Evolutionary conservation across 371 early-diverging fungal genomes (phyloP).

Genomic region (Lichtheimia hyalospora): DNA sequence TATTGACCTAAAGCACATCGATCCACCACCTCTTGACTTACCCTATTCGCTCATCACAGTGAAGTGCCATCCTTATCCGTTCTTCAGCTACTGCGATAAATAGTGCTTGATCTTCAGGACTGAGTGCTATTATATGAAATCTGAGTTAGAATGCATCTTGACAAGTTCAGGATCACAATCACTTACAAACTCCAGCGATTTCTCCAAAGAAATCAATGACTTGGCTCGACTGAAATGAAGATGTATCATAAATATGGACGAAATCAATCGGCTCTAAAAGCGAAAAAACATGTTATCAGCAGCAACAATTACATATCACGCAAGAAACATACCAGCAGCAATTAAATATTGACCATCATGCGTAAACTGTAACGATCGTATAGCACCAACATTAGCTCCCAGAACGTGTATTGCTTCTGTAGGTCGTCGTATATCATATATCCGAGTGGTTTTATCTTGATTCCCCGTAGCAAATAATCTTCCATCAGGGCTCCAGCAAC

Average conservation of each 20-base stretch:
- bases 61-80: constrained; percentile 53
- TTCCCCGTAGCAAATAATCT: constrained; percentile 78
- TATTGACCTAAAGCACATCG: no score
- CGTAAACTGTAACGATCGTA: constrained; percentile 76
- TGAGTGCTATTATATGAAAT: constrained; percentile 21
- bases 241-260: constrained; percentile 73
- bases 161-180: neutral
- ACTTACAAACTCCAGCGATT: constrained; percentile 66
- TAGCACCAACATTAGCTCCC: constrained; percentile 68
- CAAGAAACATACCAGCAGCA: constrained; percentile 54
- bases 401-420: constrained; percentile 60
- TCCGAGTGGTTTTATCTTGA: constrained; percentile 70
- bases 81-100: constrained; percentile 61
- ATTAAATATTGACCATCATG: constrained; percentile 68
- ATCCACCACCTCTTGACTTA: constrained; percentile 3
- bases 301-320: neutral
- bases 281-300: neutral
- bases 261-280: constrained; percentile 67
- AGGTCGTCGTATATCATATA: constrained; percentile 78
- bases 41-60: constrained; percentile 34
- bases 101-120: constrained; percentile 58
- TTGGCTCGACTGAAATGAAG: constrained; percentile 53
- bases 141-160: neutral
- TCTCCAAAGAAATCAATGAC: constrained; percentile 86
- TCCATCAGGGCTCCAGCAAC: constrained; percentile 79